phyloP scores from a whole-genome alignment of 2,329 filamentous ascomycete genomes.

The Dryadomyces sulphureus region DNA sequence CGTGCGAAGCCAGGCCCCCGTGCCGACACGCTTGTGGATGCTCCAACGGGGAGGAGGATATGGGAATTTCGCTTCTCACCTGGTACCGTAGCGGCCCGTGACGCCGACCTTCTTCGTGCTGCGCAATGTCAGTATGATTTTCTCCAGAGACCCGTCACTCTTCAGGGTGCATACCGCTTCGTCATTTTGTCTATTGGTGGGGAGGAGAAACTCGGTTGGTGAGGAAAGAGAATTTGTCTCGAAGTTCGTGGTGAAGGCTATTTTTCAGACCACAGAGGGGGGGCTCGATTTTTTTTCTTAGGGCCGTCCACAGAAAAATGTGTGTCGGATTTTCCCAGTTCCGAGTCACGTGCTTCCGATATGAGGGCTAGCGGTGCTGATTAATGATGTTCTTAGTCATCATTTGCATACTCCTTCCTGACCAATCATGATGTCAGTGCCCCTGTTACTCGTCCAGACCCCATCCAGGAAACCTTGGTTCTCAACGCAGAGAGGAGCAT shows the following conservation, averaged over 20 bases:
- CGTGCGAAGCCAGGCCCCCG: not conserved
- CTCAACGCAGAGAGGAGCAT: too few relatives aligned
- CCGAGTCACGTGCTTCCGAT: constrained; percentile 1
- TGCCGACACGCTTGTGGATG: not conserved
- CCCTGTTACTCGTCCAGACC: too few relatives aligned
- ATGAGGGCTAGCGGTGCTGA: not conserved
- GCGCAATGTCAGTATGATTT: constrained; percentile 7
- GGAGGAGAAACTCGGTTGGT: constrained; percentile 3
- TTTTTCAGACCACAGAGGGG: constrained; percentile 1
- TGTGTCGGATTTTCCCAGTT: constrained; percentile 7
- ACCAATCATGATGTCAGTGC: not conserved
- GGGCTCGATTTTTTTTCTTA: constrained; percentile 4
- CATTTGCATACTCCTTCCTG: not conserved
- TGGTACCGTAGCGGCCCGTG: constrained; percentile 51
- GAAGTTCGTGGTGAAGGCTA: not conserved
- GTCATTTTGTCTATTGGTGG: constrained; percentile 51
- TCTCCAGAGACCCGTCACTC: too few relatives aligned
- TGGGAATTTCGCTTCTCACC: constrained; percentile 9
- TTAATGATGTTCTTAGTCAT: not conserved
- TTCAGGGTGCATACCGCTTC: constrained; percentile 41
- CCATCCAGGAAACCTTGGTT: too few relatives aligned
- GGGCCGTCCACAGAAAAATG: not conserved
- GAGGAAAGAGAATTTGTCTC: constrained; percentile 6
- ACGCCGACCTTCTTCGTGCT: constrained; percentile 96
- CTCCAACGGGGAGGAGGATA: not conserved